Conservation (phyloP, 768 basidiomycete genomes). For the Steccherinum ochraceum region DNA sequence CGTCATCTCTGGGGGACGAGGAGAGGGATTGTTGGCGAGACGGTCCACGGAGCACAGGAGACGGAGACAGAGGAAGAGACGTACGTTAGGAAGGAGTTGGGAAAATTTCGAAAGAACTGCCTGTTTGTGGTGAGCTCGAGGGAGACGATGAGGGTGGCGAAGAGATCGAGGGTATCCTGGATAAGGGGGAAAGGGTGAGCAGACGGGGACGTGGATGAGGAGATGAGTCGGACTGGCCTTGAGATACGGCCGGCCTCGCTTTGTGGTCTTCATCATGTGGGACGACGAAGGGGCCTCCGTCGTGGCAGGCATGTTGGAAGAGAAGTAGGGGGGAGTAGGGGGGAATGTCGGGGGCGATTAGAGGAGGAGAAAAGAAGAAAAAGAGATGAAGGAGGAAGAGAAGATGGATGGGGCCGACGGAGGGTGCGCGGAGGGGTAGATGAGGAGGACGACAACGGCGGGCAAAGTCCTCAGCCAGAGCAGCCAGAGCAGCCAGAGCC, state of each 20-base stretch:
- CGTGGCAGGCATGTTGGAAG: constrained; percentile 29
- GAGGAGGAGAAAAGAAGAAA: constrained; percentile 26
- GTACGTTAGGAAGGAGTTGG: constrained; percentile 93
- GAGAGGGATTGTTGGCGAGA: constrained; percentile 9
- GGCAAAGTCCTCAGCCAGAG: too few species aligned
- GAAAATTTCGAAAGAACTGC: constrained; percentile 93
- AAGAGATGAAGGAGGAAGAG: constrained; percentile 19
- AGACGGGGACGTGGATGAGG: neutral
- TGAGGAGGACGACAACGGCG: too few species aligned
- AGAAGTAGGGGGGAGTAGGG: constrained; percentile 8
- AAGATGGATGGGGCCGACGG: constrained; percentile 10
- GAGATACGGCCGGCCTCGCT: constrained; percentile 88
- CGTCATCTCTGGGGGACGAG: constrained; percentile 72
- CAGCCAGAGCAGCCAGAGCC: too few species aligned
- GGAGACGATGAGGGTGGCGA: constrained; percentile 93
- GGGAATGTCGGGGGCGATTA: constrained; percentile 21
- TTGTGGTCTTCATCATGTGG: constrained; percentile 99
- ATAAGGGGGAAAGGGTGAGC: neutral
- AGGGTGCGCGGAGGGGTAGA: neutral
- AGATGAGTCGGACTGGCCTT: constrained; percentile 49
- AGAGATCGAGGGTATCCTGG: constrained; percentile 96
- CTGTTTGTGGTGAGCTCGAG: constrained; percentile 84
- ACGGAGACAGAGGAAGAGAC: constrained; percentile 26
- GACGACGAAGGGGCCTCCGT: constrained; percentile 57
- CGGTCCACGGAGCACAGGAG: too few species aligned